These are phyloP conservation scores for Cryptosporidium sp. DNA, from an alignment of 169 alveolate species.

Conservation along the genomic window DNA sequence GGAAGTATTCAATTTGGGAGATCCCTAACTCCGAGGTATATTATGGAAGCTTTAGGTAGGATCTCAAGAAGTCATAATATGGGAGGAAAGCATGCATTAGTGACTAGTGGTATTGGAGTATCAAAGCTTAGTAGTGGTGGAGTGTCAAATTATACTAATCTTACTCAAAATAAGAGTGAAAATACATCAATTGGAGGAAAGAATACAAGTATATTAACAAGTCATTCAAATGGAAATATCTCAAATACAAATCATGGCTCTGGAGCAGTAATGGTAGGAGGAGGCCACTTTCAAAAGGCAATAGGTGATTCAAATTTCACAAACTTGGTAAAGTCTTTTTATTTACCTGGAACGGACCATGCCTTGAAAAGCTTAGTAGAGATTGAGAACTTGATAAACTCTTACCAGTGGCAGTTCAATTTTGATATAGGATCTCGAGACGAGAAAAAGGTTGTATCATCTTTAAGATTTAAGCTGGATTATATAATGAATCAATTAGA, in stretches of 20 bases:
- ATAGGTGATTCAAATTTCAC: neutral
- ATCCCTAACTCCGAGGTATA: constrained; percentile 36
- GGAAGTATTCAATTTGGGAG: constrained; percentile 56
- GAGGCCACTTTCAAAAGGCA: neutral
- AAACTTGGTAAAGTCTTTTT: constrained; percentile 1
- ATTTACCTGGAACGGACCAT: neutral
- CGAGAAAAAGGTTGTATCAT: constrained; percentile 12
- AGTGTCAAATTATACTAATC: neutral
- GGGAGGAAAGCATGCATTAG: neutral
- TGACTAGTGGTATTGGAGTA: neutral
- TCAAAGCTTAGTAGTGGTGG: neutral
- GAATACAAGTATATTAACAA: neutral
- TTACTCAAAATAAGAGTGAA: neutral
- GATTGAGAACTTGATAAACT: constrained; percentile 25
- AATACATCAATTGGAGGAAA: neutral
- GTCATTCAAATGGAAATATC: neutral
- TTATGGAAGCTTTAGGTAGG: constrained; percentile 10
- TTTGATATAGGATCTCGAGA: constrained; percentile 4
- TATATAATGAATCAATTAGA: constrained; percentile 5
- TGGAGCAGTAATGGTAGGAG: neutral
- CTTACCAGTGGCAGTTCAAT: constrained; percentile 25
- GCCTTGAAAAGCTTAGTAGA: neutral
- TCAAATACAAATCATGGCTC: neutral
- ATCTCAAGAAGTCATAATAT: constrained; percentile 14
- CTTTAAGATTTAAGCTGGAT: constrained; percentile 43